Percentiles rank a stretch among this genome's conserved stretches.
These are phyloP conservation scores for Oidium heveae DNA, from an alignment of 2,329 filamentous ascomycete genomes.

Conservation along the genomic window DNA sequence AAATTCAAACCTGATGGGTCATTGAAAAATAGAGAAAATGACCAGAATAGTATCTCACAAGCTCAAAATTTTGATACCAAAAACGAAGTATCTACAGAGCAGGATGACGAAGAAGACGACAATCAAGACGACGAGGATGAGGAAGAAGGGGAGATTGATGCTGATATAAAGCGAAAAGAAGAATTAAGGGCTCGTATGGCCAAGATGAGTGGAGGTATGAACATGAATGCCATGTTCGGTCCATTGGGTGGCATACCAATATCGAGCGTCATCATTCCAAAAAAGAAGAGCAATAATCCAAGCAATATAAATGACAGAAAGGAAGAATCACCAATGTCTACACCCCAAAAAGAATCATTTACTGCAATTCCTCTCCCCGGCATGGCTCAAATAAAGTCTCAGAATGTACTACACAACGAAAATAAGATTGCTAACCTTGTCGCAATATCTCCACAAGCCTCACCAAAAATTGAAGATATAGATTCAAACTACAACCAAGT, in stretches of 20 bases:
- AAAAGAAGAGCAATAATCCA: slow-evolving; percentile 27
- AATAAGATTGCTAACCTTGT: too few relatives aligned
- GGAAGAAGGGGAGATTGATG: slow-evolving; percentile 66
- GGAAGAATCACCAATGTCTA: too few relatives aligned
- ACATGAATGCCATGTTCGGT: slow-evolving; percentile 85
- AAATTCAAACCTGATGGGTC: slow-evolving; percentile 51
- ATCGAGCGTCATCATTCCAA: slow-evolving; percentile 23
- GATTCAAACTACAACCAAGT: slow-evolving; percentile 20
- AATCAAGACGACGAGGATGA: slow-evolving; percentile 42
- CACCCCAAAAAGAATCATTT: too few relatives aligned
- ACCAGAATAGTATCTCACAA: slow-evolving; percentile 17
- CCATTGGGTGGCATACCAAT: slow-evolving; percentile 41
- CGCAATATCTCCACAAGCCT: slow-evolving; percentile 10
- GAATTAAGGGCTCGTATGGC: slow-evolving; percentile 90
- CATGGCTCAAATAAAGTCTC: slow-evolving; percentile 27
- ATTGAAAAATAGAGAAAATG: slow-evolving; percentile 10
- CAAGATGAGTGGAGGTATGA: slow-evolving; percentile 95
- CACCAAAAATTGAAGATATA: slow-evolving; percentile 21
- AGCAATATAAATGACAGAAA: too few relatives aligned
- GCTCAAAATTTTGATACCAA: slow-evolving; percentile 18
- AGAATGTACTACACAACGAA: too few relatives aligned
- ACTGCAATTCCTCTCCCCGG: slow-evolving; percentile 46
- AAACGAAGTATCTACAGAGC: slow-evolving; percentile 19
- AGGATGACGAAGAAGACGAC: slow-evolving; percentile 20
- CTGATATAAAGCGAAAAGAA: slow-evolving; percentile 61